Conservation (phyloP, 2,329 filamentous ascomycete species). For the Akanthomyces dipterigenus region DNA sequence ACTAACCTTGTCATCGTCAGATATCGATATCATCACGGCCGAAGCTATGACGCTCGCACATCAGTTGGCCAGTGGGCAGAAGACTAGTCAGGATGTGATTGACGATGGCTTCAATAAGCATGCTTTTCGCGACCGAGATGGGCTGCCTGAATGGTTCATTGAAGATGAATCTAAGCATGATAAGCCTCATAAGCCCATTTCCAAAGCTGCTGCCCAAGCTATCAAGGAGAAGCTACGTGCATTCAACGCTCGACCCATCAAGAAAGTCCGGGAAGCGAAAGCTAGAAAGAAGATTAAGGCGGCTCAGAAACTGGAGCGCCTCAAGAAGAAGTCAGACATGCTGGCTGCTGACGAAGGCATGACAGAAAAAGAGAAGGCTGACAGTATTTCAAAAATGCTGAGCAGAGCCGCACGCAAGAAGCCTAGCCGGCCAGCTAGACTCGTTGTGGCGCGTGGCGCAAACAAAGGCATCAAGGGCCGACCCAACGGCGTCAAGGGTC, state of each 20-base stretch:
- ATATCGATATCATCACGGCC: constrained; percentile 98
- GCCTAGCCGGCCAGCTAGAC: constrained; percentile 71
- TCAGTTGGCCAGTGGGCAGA: constrained; percentile 79
- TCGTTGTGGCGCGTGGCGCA: constrained; percentile 79
- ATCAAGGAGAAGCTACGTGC: constrained; percentile 94
- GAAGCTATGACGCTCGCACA: constrained; percentile 98
- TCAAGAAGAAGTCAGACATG: constrained; percentile 94
- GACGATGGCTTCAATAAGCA: constrained; percentile 94
- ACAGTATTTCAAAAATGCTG: constrained; percentile 74
- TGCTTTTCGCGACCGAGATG: constrained; percentile 83
- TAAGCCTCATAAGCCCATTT: constrained; percentile 80
- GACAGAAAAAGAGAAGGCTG: constrained; percentile 93
- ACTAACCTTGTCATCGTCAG: constrained; percentile 34
- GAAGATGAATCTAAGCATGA: constrained; percentile 86
- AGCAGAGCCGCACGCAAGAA: constrained; percentile 79
- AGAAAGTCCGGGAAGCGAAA: constrained; percentile 96
- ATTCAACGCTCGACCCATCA: constrained; percentile 92
- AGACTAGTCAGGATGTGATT: constrained; percentile 68
- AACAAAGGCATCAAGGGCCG: constrained; percentile 83
- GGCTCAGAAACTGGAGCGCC: constrained; percentile 82
- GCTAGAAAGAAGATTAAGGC: constrained; percentile 96
- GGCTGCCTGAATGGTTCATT: constrained; percentile 94
- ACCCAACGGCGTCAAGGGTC: constrained; percentile 86
- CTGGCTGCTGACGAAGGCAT: constrained; percentile 83
- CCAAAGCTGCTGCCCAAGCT: constrained; percentile 78